Evolutionary conservation across 2,329 filamentous ascomycete species (phyloP), one percentile per base, ranked within the genome.

Genomic region (Pestalotiopsis sp.): DNA sequence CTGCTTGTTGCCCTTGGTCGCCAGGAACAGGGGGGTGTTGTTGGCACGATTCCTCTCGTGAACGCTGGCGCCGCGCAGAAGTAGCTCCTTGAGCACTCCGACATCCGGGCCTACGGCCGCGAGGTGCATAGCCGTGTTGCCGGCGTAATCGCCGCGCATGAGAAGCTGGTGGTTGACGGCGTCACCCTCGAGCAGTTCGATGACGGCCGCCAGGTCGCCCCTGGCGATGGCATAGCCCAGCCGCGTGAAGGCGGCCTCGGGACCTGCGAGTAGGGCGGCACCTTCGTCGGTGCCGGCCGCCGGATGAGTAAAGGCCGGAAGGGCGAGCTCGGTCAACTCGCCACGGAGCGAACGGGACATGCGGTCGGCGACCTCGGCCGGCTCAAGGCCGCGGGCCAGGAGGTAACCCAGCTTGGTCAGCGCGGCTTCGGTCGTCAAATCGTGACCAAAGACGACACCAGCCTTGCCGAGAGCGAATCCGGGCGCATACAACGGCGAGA

Each of bases 341-440:
- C 95, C 95, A 64, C 93, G 89, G 25, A 97, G 85, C 12, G 92
- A 93, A 27, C 86, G 81, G 6, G 92, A 90, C 89, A 97, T 97
- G 70, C 86, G 86, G 70, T 84, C 84, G 3, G 90, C 86, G 36
- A 97, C 90, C 25, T 93, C 90, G 66, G 86, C 83, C 7, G 88
- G 85, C 0, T 87, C 86, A n/a, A 92, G 83, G 39, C 84, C 86
- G 1, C 87, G 79, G 4, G 93, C 92, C 20, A 97, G 87, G 3
- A 97, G 87, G 78, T 97, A 97, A 1, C 93, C 93, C 36, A 98
- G 86, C 80, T 98, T 98, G 23, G 95, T 96, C 73, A 97, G 87
- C 5, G 95, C 95, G 2, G 93, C 95, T 82, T 98, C 95, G 25
- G 92, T 92, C 0, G 95, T 98, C 81, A 97, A 86, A 76, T 97